Base-by-base conservation (phyloP, 495 filamentous ascomycete genomes). In the Opeltia flavorubescens region DNA sequence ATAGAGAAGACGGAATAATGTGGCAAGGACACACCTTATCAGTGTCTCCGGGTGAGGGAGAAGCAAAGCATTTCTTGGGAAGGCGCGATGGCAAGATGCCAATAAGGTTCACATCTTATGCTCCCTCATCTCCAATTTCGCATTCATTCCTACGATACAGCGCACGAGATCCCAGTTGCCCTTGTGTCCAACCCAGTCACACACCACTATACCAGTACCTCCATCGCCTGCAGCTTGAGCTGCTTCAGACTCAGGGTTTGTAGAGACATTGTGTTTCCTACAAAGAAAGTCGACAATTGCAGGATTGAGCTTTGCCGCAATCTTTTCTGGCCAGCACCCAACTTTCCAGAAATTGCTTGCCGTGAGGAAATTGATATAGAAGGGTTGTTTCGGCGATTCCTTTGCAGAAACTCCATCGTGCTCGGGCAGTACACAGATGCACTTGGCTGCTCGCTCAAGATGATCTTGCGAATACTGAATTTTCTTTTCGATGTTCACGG, bases 131-230 rank as follows among this genome's bases (percentile, higher is more conserved):
- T 78, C 71, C 57, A 93, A 59, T 55, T 72, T 83, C 17, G 77
- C 77, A 59, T 98, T 98, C 85, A 91, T 88, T 13, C 85, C 88
- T 5, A 95, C 82, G 57, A 95, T 80, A 61, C 84, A 81, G 54
- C 84, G 76, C 33, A 93, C 80, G 15, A 96, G 67, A 64, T 95
- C 89, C 93, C 93, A 98, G 65, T 98, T 85, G 0, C 86, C 91
- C 51, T 82, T 70, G 41, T 78, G 64, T 0, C 91, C 91, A 50
- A 95, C 89, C 85, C 83, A 95, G 61, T 98, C 91, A 40, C 80
- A 87, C 25, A 96, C 84, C 23, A 96, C 78, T 46, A 96, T 78
- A 20, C 93, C 91, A n/a, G 89, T 94, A 9, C 75, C 74, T 39
- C 82, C 87, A 60, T 94, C 86, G 9, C 85, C 82, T 17, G 71